A percentile compares a stretch with the other conserved stretches of the same genome.
phyloP scores from a whole-genome alignment of 2,329 filamentous ascomycete species.

The Fusarium falciforme region DNA sequence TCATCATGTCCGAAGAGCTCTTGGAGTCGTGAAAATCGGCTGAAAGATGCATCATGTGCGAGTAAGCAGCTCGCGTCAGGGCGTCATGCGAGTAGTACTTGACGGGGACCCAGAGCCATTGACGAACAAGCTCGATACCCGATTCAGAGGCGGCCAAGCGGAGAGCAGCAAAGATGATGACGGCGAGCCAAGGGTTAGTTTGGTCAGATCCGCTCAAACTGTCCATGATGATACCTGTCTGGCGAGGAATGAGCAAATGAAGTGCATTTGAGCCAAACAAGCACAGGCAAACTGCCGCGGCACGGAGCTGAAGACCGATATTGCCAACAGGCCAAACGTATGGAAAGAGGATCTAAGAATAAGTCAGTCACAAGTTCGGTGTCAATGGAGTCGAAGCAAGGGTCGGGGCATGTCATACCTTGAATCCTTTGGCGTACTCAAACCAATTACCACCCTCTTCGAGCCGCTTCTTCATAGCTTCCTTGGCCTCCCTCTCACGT shows the following conservation, averaged over 20 bases:
- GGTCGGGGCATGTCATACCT: conserved; percentile 52
- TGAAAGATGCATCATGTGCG: conserved; percentile 70
- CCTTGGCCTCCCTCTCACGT: conserved; percentile 64
- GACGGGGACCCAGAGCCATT: conserved; percentile 69
- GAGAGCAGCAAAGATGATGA: conserved; percentile 62
- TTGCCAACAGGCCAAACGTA: conserved; percentile 82
- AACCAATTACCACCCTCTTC: conserved; percentile 81
- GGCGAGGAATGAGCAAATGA: conserved; percentile 82
- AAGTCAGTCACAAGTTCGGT: neutral
- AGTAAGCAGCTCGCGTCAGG: conserved; percentile 66
- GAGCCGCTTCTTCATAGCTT: conserved; percentile 74
- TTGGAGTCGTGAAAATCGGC: conserved; percentile 72
- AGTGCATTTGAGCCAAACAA: conserved; percentile 77
- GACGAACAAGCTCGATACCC: conserved; percentile 64
- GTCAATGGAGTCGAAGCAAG: neutral
- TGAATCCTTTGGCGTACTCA: conserved; percentile 79
- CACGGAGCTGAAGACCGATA: conserved; percentile 73
- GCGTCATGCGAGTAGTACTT: conserved; percentile 67
- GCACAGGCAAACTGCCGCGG: conserved; percentile 74
- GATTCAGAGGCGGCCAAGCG: conserved; percentile 66
- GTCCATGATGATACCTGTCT: conserved; percentile 83
- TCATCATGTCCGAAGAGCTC: conserved; percentile 68
- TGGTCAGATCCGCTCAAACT: conserved; percentile 65
- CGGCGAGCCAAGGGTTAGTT: conserved; percentile 63
- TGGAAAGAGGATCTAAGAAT: conserved; percentile 74